phyloP scores from a whole-genome alignment of 1,139 yeast genomes.

The Scheffersomyces cryptocercus region DNA sequence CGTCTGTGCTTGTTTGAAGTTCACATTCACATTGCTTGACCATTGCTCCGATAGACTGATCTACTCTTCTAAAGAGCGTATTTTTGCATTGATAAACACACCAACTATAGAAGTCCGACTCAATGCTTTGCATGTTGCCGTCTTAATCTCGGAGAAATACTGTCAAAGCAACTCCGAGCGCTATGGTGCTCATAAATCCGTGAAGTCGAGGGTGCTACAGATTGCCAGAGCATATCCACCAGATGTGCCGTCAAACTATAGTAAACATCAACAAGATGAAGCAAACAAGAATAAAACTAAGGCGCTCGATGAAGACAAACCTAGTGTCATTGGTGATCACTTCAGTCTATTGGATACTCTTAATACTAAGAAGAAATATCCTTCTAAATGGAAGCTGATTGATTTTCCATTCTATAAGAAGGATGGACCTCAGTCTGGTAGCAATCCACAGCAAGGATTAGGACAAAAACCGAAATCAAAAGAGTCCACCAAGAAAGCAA shows the following conservation, averaged over 20 bases:
- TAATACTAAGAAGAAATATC: constrained; percentile 47
- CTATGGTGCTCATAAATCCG: constrained; percentile 42
- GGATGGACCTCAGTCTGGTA: constrained; percentile 10
- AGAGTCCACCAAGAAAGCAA: constrained; percentile 12
- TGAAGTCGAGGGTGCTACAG: constrained; percentile 48
- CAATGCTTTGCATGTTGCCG: constrained; percentile 64
- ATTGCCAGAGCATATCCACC: constrained; percentile 61
- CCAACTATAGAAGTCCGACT: constrained; percentile 62
- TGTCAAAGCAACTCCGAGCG: constrained; percentile 43
- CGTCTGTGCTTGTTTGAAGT: constrained; percentile 56
- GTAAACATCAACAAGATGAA: constrained; percentile 15
- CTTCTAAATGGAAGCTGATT: constrained; percentile 58
- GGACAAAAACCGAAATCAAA: background rate
- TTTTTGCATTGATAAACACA: constrained; percentile 60
- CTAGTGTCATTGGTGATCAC: constrained; percentile 45
- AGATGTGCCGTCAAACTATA: constrained; percentile 43
- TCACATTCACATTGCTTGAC: constrained; percentile 64
- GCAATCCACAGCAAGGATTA: background rate
- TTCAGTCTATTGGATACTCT: constrained; percentile 57
- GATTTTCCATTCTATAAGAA: constrained; percentile 53
- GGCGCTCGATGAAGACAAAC: constrained; percentile 13
- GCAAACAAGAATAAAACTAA: constrained; percentile 3
- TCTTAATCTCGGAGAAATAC: constrained; percentile 60
- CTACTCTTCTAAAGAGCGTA: constrained; percentile 66
- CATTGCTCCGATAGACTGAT: constrained; percentile 69